phyloP scores from a whole-genome alignment of 345 rosid species.

The Populus euphratica region DNA sequence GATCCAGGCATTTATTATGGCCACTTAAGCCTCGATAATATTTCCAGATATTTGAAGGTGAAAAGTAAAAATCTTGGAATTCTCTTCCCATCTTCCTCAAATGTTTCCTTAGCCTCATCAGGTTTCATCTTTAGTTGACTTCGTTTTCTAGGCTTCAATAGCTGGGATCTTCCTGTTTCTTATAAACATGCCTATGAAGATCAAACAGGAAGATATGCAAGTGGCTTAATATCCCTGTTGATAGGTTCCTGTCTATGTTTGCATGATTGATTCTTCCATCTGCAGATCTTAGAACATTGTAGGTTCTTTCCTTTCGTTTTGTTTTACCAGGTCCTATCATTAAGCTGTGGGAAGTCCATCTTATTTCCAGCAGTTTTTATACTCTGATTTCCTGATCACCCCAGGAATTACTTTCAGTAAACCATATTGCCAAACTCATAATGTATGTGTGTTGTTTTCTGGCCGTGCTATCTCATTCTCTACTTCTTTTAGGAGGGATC shows the following conservation, averaged over 20 bases:
- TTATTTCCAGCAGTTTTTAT: conserved; percentile 28
- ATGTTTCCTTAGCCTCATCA: conserved; percentile 37
- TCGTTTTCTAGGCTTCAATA: conserved; percentile 33
- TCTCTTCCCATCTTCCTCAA: conserved; percentile 20
- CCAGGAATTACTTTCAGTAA: conserved; percentile 18
- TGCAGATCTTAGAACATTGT: conserved; percentile 39
- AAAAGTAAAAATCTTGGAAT: conserved; percentile 33
- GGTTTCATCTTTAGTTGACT: conserved; percentile 30
- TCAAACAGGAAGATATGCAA: conserved; percentile 29
- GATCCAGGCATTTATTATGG: conserved; percentile 96
- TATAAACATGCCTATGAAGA: conserved; percentile 33
- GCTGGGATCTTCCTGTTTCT: conserved; percentile 33
- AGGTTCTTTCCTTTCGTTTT: conserved; percentile 52
- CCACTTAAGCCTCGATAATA: conserved; percentile 46
- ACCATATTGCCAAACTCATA: conserved; percentile 25
- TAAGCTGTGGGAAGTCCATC: conserved; percentile 27
- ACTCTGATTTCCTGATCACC: conserved; percentile 23
- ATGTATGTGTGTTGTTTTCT: conserved; percentile 25
- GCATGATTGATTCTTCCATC: conserved; percentile 28
- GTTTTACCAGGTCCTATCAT: conserved; percentile 32
- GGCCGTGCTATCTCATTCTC: conserved; percentile 26
- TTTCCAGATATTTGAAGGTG: conserved; percentile 34
- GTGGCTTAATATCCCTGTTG: conserved; percentile 28
- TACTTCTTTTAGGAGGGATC: conserved; percentile 19
- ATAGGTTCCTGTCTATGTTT: conserved; percentile 28